phyloP scores from a whole-genome alignment of 108 stramenopile species.

The Asterionellopsis glacialis region DNA sequence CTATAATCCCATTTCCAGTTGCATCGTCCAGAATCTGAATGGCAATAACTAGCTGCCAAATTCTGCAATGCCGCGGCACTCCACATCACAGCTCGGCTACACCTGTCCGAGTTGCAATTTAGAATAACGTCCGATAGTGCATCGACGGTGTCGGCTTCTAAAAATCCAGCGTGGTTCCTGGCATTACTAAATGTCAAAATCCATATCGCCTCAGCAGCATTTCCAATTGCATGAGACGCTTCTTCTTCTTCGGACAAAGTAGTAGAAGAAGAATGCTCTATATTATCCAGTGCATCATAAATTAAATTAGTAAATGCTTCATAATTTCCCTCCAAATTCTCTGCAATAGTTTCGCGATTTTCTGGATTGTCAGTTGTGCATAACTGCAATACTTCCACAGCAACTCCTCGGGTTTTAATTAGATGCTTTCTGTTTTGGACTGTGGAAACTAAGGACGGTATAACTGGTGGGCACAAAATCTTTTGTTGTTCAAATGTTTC shows the following conservation, averaged over 20 bases:
- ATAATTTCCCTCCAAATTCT: too few relatives aligned
- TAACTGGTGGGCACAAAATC: not conserved
- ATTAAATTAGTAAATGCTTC: too few relatives aligned
- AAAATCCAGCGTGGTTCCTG: not conserved
- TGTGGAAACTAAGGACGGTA: too few relatives aligned
- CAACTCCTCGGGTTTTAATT: not conserved
- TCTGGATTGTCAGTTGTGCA: slow-evolving; percentile 11
- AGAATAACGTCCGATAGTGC: not conserved
- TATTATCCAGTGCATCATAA: too few relatives aligned
- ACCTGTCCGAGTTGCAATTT: not conserved
- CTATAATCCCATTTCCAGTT: slow-evolving; percentile 17
- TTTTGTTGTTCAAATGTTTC: not conserved
- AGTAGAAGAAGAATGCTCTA: too few relatives aligned
- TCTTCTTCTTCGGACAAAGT: too few relatives aligned
- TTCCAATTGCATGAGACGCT: too few relatives aligned
- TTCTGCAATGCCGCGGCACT: slow-evolving; percentile 28
- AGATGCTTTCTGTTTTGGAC: too few relatives aligned
- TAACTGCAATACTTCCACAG: slow-evolving; percentile 2
- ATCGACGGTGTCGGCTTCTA: not conserved
- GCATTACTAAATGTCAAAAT: slow-evolving; percentile 12
- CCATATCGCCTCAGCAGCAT: slow-evolving; percentile 16
- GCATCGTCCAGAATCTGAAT: slow-evolving; percentile 19
- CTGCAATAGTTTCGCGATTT: slow-evolving; percentile 1
- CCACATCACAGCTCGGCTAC: slow-evolving; percentile 19
- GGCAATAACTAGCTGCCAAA: slow-evolving; percentile 24